These are phyloP conservation scores for Ceratocystis eucalypticola DNA, from an alignment of 2,329 filamentous ascomycete genomes.

Conservation along the genomic window DNA sequence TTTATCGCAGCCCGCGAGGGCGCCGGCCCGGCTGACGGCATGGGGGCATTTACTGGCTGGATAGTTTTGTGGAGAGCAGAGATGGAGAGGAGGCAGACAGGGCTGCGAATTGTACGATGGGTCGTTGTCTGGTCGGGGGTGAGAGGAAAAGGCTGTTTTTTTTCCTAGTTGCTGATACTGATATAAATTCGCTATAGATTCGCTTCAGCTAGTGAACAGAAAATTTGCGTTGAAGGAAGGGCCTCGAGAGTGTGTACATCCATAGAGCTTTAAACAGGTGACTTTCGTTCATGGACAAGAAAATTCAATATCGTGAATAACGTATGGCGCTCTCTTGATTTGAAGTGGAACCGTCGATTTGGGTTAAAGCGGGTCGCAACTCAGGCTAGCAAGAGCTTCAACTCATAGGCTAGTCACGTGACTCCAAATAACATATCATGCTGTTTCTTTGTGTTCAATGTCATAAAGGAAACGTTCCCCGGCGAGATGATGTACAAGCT, in stretches of 20 bases:
- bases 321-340: background rate
- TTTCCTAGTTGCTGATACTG: background rate
- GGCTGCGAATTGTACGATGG: background rate
- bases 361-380: background rate
- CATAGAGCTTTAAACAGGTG: no score
- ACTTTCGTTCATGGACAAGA: background rate
- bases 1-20: slow-evolving; percentile 43
- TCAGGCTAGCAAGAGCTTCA: background rate
- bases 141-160: background rate
- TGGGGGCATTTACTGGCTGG: slow-evolving; percentile 22
- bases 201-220: no score
- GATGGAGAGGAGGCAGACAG: background rate
- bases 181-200: no score
- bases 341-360: background rate
- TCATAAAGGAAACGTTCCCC: no score
- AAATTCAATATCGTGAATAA: slow-evolving; percentile 1
- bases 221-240: no score
- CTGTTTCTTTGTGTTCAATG: no score
- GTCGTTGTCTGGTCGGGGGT: background rate
- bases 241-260: no score
- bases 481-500: no score
- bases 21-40: slow-evolving; percentile 36
- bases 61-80: background rate
- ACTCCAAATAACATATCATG: no score
- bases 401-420: background rate